Percentiles rank a stretch among this genome's conserved stretches.
Conservation (phyloP, 2,329 filamentous ascomycete species). For the Scedosporium apiospermum region DNA sequence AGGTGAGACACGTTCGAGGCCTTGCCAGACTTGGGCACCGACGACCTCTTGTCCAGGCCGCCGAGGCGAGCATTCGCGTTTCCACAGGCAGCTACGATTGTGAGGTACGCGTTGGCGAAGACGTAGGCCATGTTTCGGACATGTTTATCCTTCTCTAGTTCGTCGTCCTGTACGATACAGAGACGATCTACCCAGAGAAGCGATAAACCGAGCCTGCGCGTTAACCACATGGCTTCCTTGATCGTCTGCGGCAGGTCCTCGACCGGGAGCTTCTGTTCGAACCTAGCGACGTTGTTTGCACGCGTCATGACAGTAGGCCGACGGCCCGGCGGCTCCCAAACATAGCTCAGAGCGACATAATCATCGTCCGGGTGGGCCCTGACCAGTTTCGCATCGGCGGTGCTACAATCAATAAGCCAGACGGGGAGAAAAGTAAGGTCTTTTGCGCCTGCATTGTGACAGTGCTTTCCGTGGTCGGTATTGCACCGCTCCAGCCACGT, state of each 20-base stretch:
- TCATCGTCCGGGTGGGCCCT: conserved; percentile 26
- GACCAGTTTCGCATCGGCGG: conserved; percentile 24
- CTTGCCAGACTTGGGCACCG: conserved; percentile 12
- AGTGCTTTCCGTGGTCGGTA: conserved; percentile 30
- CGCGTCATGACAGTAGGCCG: conserved; percentile 22
- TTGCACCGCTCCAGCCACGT: conserved; percentile 35
- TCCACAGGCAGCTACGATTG: conserved; percentile 32
- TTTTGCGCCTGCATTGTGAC: conserved; percentile 17
- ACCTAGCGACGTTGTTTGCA: conserved; percentile 25
- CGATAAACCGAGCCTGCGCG: conserved; percentile 30
- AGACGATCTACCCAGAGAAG: conserved; percentile 37
- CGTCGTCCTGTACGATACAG: conserved; percentile 35
- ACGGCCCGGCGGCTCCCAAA: conserved; percentile 23
- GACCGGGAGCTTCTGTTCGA: conserved; percentile 25
- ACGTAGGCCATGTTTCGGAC: conserved; percentile 34
- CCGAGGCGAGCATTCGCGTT: conserved; percentile 27
- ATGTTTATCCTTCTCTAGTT: conserved; percentile 27
- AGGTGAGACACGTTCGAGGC: conserved; percentile 17
- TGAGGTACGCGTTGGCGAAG: conserved; percentile 34
- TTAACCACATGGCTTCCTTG: conserved; percentile 33
- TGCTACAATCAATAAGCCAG: conserved; percentile 30
- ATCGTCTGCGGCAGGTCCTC: conserved; percentile 29
- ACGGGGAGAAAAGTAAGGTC: conserved; percentile 27
- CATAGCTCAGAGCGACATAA: conserved; percentile 37
- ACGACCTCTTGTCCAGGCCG: conserved; percentile 22